Evolutionary conservation across 2,329 filamentous ascomycete genomes (phyloP).

Genomic region (Penicillium freii): DNA sequence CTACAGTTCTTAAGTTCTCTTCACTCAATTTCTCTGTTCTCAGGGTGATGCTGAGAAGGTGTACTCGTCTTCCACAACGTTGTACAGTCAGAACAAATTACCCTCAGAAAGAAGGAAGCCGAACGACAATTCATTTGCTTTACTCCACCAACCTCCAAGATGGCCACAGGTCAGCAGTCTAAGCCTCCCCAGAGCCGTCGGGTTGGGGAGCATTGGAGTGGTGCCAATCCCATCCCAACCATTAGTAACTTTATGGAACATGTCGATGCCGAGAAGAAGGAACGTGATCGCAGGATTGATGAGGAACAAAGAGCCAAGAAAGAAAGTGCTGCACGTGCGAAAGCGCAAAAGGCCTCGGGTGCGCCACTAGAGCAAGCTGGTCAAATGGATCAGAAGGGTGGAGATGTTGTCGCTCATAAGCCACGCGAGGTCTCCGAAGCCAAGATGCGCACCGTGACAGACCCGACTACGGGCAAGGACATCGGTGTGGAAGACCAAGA

Average conservation of each 20-base stretch:
- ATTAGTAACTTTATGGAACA: conserved; percentile 78
- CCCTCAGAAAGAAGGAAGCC: not conserved
- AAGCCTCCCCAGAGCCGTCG: conserved; percentile 40
- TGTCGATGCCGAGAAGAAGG: conserved; percentile 74
- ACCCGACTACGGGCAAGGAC: conserved; percentile 82
- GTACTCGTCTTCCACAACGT: not conserved
- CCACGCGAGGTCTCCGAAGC: conserved; percentile 44
- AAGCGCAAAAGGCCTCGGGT: conserved; percentile 26
- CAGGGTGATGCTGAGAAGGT: conserved; percentile 2
- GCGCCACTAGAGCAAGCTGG: conserved; percentile 33
- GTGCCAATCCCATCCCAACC: conserved; percentile 78
- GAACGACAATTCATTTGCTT: not conserved
- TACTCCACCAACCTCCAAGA: not conserved
- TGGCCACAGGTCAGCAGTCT: conserved; percentile 12
- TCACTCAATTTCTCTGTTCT: not conserved
- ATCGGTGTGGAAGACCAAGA: conserved; percentile 83
- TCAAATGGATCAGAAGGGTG: conserved; percentile 48
- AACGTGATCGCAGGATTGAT: conserved; percentile 71
- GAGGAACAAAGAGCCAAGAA: conserved; percentile 45
- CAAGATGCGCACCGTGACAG: conserved; percentile 65
- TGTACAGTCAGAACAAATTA: not conserved
- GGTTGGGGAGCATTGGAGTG: conserved; percentile 72
- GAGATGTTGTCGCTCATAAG: conserved; percentile 48
- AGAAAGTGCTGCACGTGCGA: conserved; percentile 15
- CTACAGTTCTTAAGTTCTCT: not conserved